A percentile compares a stretch with the other conserved stretches of the same genome.
phyloP scores from a whole-genome alignment of 306 rosid genomes.

The Senna siamea region DNA sequence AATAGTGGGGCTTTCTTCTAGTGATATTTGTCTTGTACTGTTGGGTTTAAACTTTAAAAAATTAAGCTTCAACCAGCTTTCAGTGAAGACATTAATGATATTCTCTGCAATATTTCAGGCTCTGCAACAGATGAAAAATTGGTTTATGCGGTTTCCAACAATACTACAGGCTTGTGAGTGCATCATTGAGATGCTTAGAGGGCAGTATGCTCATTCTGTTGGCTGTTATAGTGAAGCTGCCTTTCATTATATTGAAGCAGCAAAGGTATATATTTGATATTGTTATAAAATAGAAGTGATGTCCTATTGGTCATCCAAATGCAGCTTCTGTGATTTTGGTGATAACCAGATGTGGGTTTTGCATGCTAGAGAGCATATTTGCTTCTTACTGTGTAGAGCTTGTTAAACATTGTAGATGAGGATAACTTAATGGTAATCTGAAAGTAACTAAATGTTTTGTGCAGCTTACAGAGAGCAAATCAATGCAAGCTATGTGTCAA shows the following conservation, averaged over 20 bases:
- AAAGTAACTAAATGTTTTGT: slow-evolving; percentile 41
- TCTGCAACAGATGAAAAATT: slow-evolving; percentile 84
- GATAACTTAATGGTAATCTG: slow-evolving; percentile 36
- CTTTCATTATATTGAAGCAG: slow-evolving; percentile 87
- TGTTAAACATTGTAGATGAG: slow-evolving; percentile 15
- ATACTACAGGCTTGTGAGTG: slow-evolving; percentile 93
- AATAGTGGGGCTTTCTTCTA: slow-evolving; percentile 21
- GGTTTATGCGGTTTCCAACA: slow-evolving; percentile 92
- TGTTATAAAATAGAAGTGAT: slow-evolving; percentile 24
- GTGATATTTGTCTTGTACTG: slow-evolving; percentile 29
- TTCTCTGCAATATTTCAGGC: slow-evolving; percentile 64
- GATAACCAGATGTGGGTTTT: slow-evolving; percentile 38
- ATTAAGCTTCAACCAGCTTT: background rate
- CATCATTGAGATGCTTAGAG: slow-evolving; percentile 92
- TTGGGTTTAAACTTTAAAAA: slow-evolving; percentile 1
- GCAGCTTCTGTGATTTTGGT: slow-evolving; percentile 31
- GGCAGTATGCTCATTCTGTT: slow-evolving; percentile 92
- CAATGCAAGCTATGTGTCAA: slow-evolving; percentile 91
- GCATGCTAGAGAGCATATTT: slow-evolving; percentile 32
- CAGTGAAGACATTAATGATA: slow-evolving; percentile 30
- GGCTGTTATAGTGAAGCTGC: slow-evolving; percentile 90
- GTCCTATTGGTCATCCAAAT: slow-evolving; percentile 17
- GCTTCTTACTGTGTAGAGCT: slow-evolving; percentile 14
- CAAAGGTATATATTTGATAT: slow-evolving; percentile 58
- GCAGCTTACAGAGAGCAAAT: slow-evolving; percentile 92